Base-by-base conservation (phyloP, 352 stramenopile genomes). In the Phytophthora sp. region DNA sequence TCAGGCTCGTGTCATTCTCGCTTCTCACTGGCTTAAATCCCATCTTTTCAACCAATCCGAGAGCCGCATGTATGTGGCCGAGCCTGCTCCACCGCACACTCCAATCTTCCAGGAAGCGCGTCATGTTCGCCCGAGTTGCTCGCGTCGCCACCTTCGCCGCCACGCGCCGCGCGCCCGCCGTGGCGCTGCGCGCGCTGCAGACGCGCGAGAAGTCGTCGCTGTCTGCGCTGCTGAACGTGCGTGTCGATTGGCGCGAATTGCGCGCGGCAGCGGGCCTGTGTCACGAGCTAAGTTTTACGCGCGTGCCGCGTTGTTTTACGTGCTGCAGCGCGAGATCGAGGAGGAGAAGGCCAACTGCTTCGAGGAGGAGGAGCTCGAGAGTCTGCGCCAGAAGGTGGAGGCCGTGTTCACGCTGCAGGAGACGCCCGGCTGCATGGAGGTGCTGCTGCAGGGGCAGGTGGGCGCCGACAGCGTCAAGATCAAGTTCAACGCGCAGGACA, bases 321-420 rank as follows among this genome's bases (percentile, higher is more conserved):
- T 41, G 31, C 18, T 70, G 7, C 42, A 90, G 81, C 86, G 86
- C 20, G 86, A 95, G 70, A 72, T 93, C 23, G 66, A 79, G 20
- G 84, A 95, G 54, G 84, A 93, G 65, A 95, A 93, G 74, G 84
- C 76, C 65, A 95, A 95, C 74, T 90, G 77, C 73, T 89, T 91
- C 50, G 84, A 92, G 32, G 77, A 77, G 37, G 68, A 86, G 20
- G 82, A 91, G 58, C 74, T 95, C 43, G 81, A 90, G 59, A 58
- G 79, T 43, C 74, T 95, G 43, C 86, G 85, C 26, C 62, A 72
- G 28, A 83, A 89, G 66, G 74, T 95, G 50, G 72, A 82, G 53
- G 66, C 86, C 54, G 70, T 87, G 8, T 95, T 95, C 49, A 68
- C 63, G 54, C 55, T 95, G 34, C 54, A 79, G 44, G 86, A 95